A percentile compares a stretch with the other conserved stretches of the same genome.
Evolutionary conservation across 768 basidiomycete genomes (phyloP).

Genomic region (Pulveroboletus sp.): DNA sequence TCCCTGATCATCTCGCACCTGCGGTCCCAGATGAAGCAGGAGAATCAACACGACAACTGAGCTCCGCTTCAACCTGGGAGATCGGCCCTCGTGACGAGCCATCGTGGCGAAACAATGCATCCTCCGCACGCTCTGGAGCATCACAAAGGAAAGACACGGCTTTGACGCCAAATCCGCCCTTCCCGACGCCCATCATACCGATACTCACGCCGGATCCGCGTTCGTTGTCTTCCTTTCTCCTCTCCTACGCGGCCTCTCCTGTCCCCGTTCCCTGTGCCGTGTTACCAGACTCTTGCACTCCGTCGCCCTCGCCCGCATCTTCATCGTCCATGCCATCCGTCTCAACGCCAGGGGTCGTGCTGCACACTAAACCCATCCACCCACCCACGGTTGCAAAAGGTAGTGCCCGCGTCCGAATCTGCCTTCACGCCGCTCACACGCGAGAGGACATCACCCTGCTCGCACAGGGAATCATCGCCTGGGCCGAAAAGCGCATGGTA

Average conservation of each 20-base stretch:
- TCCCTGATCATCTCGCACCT: constrained; percentile 21
- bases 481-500: constrained; percentile 18
- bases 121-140: background rate
- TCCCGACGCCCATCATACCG: constrained; percentile 75
- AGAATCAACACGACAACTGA: background rate
- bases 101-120: background rate
- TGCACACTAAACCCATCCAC: constrained; percentile 72
- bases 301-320: background rate
- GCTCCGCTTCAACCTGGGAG: constrained; percentile 3
- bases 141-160: background rate
- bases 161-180: no score
- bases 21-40: background rate
- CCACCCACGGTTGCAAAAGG: constrained; percentile 91
- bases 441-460: constrained; percentile 56
- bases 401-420: constrained; percentile 81
- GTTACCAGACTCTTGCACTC: background rate
- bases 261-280: no score
- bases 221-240: constrained; percentile 65
- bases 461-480: constrained; percentile 43
- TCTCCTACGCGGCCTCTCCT: constrained; percentile 6
- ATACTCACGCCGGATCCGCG: constrained; percentile 75
- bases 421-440: constrained; percentile 77
- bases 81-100: background rate
- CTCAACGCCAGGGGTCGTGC: constrained; percentile 26
- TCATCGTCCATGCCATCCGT: no score